phyloP scores from a whole-genome alignment of 371 early-diverging fungal genomes.

The Mucor piriformis region DNA sequence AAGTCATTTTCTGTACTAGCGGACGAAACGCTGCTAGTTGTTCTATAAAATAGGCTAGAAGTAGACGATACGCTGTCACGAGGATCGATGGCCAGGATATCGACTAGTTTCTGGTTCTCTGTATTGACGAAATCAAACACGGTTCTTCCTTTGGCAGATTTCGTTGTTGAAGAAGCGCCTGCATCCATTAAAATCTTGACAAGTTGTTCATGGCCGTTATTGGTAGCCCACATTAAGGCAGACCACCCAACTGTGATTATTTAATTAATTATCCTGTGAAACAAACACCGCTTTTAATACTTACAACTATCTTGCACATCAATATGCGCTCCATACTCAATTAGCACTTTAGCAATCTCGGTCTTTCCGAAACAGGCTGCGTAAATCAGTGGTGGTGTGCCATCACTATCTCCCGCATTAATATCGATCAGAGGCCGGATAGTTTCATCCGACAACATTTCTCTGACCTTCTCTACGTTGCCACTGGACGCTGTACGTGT shows the following conservation, averaged over 20 bases:
- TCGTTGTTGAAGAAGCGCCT: constrained; percentile 77
- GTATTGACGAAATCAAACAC: constrained; percentile 76
- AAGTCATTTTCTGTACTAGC: constrained; percentile 49
- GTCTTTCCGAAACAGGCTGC: constrained; percentile 89
- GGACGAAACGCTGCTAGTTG: constrained; percentile 36
- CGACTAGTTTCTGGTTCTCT: constrained; percentile 60
- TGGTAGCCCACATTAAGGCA: constrained; percentile 94
- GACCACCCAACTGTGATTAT: constrained; percentile 86
- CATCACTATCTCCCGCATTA: constrained; percentile 83
- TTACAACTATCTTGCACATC: constrained; percentile 73
- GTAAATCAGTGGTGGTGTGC: constrained; percentile 83
- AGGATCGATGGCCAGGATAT: constrained; percentile 55
- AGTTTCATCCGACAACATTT: constrained; percentile 60
- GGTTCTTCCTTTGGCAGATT: constrained; percentile 78
- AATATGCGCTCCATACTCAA: constrained; percentile 79
- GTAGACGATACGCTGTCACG: constrained; percentile 63
- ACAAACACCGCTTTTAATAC: constrained; percentile 8
- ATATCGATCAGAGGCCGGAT: constrained; percentile 65
- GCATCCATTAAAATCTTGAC: constrained; percentile 77
- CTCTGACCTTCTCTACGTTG: constrained; percentile 87
- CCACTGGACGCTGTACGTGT: constrained; percentile 79
- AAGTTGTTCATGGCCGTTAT: constrained; percentile 78
- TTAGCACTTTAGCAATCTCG: constrained; percentile 66
- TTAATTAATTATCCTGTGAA: constrained; percentile 15
- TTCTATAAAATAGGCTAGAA: constrained; percentile 40